Base-by-base conservation (phyloP, 1,284 basidiomycete species). In the Naganishia sp. region DNA sequence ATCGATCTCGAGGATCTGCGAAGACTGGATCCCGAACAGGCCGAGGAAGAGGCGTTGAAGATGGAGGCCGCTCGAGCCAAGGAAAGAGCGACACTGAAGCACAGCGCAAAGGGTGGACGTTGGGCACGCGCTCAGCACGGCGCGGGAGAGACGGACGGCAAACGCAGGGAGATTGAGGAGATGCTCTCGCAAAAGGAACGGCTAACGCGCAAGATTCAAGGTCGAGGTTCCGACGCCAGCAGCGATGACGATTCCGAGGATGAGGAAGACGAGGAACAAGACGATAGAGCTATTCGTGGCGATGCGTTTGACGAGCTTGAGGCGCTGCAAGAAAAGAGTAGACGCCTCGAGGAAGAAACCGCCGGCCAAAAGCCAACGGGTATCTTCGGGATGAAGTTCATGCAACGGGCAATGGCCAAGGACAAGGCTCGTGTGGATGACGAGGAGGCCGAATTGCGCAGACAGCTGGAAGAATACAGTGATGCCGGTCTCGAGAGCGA, bases 341-440 rank as follows among this genome's bases (percentile, higher is more conserved):
- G 63, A 9, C 77, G 70, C 1, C 71, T 70, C 15, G 72, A 71
- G 28, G 71, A 73, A 33, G 70, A 66, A 9, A 79, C 73, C 18
- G 72, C 61, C 15, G 75, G 72, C 13, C 75, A 75, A 69, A 69
- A 82, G 66, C 87, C 87, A 75, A 86, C 87, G 74, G 82, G 82
- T 16, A 84, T 95, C 13, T 89, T 94, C 78, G 84, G 86, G 71
- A 94, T 96, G 93, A 94, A 94, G 80, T 96, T 96, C 79, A 96
- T 96, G 94, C 87, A 89, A 76, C 89, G 93, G 68, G 92, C 90
- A 0, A 87, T 88, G 80, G 86, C 86, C 15, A 83, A 90, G 70
- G 84, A 87, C 66, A 82, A 86, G 72, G 82, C 78, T 16, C 83
- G 82, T 60, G 85, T 85, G 0, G 82, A 87, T 66, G 83, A 83